Evolutionary conservation across 805 yeast species (phyloP).

Genomic region (Starmerella bombi): DNA sequence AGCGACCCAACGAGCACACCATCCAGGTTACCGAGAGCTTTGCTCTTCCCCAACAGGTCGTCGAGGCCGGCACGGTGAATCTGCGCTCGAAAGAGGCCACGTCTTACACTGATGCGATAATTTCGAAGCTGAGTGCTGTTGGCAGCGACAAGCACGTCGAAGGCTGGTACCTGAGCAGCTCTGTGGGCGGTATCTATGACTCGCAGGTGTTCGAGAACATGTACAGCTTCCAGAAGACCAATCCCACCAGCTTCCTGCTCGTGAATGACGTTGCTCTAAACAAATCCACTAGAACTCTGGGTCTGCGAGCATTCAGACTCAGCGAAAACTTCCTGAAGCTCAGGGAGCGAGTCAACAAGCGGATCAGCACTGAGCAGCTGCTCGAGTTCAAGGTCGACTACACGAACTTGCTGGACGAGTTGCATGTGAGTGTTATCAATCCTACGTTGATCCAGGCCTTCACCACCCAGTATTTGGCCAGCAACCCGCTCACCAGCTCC

Average conservation of each 20-base stretch:
- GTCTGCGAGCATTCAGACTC: constrained; percentile 56
- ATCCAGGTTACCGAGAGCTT: constrained; percentile 32
- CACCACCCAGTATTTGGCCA: constrained; percentile 26
- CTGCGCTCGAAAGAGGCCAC: constrained; percentile 49
- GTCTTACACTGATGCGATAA: constrained; percentile 55
- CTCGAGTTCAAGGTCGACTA: constrained; percentile 46
- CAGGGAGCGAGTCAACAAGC: constrained; percentile 28
- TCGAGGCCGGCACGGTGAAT: constrained; percentile 50
- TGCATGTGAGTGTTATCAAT: constrained; percentile 54
- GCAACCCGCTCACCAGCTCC: constrained; percentile 3
- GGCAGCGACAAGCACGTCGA: constrained; percentile 56
- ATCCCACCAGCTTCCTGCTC: constrained; percentile 41
- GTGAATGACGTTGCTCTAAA: constrained; percentile 56
- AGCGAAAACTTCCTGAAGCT: constrained; percentile 47
- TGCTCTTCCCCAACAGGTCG: constrained; percentile 44
- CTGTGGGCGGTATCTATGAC: constrained; percentile 56
- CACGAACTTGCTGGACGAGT: constrained; percentile 57
- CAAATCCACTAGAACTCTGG: constrained; percentile 42
- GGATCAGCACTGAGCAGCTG: constrained; percentile 54
- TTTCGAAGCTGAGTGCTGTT: constrained; percentile 46
- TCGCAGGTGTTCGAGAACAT: constrained; percentile 52
- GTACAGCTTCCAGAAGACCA: constrained; percentile 47
- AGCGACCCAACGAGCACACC: constrained; percentile 8
- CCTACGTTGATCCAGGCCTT: constrained; percentile 51
- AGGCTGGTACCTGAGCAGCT: constrained; percentile 71